Base-by-base conservation (phyloP, 192 early-diverging fungal species). In the Chytriomyces sp. region DNA sequence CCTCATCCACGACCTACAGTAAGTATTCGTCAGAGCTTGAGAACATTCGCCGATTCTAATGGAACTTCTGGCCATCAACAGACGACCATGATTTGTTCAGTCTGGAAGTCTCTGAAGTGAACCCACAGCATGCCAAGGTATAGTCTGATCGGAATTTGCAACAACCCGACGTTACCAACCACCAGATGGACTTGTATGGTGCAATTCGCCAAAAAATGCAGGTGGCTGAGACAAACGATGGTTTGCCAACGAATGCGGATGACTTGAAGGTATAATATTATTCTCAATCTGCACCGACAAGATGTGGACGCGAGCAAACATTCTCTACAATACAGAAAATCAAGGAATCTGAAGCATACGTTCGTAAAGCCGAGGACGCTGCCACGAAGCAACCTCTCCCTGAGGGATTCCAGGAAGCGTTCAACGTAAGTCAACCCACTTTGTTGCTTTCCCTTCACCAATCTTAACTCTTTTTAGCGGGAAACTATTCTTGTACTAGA, bases 71-170 rank as follows among this genome's bases (percentile, higher is more conserved):
- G 28, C 37, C 30, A 32, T 41, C 57, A 30, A 52, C 78, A 77
- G 92, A 92, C 76, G 91, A 93, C 74, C 92, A 94, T 59, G 91
- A 93, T 79, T 59, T 94, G 32, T 72, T 83, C 17, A 75, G 84
- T 0, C 89, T 93, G 64, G 90, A 92, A 59, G 79, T 84, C 0
- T 89, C 80, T 33, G 85, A 94, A 72, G 72, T 90, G 17, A 87
- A 94, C 54, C 91, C 91, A 5, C 7, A 19, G 17, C 10, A n/a
- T 26, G 30, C 33, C 17, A 68, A 54, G 65, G 65, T 68, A 55
- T 17, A 10, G 39, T 37, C n/a, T n/a, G n/a, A n/a, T n/a, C n/a
- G n/a, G n/a, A n/a, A n/a, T n/a, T n/a, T n/a, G n/a, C n/a, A n/a
- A n/a, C n/a, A n/a, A n/a, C n/a, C n/a, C n/a, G n/a, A n/a, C n/a